Evolutionary conservation across 2,329 filamentous ascomycete species (phyloP).

Genomic region (Westerdykella sp.): DNA sequence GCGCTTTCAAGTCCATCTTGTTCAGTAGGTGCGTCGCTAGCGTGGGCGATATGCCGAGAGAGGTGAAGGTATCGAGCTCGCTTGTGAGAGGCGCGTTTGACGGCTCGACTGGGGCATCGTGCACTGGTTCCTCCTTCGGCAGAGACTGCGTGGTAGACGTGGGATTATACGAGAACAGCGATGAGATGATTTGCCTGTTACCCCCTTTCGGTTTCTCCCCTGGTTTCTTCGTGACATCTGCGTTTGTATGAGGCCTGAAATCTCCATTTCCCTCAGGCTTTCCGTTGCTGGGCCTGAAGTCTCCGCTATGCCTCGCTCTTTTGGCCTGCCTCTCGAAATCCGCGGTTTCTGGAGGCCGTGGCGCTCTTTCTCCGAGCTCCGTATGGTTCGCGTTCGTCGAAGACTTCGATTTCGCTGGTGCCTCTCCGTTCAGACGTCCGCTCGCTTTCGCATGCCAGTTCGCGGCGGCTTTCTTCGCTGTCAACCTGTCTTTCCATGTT

Average conservation of each 20-base stretch:
- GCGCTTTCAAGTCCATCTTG: constrained; percentile 83
- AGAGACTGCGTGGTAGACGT: constrained; percentile 57
- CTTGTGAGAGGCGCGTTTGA: constrained; percentile 86
- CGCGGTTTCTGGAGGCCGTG: constrained; percentile 13
- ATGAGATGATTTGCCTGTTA: constrained; percentile 69
- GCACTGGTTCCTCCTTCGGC: constrained; percentile 41
- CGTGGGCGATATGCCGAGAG: constrained; percentile 72
- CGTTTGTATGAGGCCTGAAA: constrained; percentile 28
- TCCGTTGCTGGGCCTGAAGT: constrained; percentile 28
- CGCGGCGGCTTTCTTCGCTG: constrained; percentile 63
- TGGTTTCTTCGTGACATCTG: constrained; percentile 20
- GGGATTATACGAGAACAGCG: constrained; percentile 88
- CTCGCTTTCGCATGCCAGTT: constrained; percentile 45
- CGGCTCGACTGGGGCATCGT: constrained; percentile 54
- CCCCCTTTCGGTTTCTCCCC: constrained; percentile 33
- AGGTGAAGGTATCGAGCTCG: constrained; percentile 79
- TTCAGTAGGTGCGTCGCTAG: constrained; percentile 76
- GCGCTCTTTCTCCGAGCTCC: constrained; percentile 21
- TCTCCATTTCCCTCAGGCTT: constrained; percentile 14
- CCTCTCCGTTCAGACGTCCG: constrained; percentile 25
- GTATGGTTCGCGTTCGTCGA: constrained; percentile 26
- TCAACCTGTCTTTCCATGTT: constrained; percentile 83
- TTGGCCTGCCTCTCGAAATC: constrained; percentile 28
- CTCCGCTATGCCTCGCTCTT: constrained; percentile 33
- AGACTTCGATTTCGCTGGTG: constrained; percentile 9